Evolutionary conservation across 345 rosid species (phyloP), one percentile per base, ranked within the genome.

Genomic region (Diplotaxis tenuifolia): DNA sequence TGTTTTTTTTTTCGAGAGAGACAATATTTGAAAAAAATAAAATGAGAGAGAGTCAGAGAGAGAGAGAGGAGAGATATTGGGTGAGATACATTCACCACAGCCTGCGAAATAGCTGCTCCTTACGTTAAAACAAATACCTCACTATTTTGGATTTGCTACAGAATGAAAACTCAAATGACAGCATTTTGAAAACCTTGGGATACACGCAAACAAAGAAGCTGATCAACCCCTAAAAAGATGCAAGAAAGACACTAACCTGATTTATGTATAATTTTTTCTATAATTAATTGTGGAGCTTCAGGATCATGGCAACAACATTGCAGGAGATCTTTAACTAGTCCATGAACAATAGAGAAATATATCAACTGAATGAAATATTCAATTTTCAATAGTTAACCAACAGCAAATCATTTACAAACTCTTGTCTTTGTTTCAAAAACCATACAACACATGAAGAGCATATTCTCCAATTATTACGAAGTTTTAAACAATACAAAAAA

Each of bases 401-500:
- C 56, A 45, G 14, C 45, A 28, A n/a, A 68, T 53, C 50, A 61
- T 75, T 52, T 75, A 75, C 74, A 68, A 68, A 75, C 58, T 68
- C 78, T 60, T 60, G 74, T 68, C 50, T 68, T 75, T 75, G 70
- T 38, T n/a, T 38, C 55, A 20, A 3, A 72, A 49, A 73, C 32
- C 57, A 38, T 75, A 75, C 65, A 75, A 62, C 60, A 29, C 59
- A 70, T 22, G 31, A 16, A 42, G 25, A 53, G 4, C 59, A 54
- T 70, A 75, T 42, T 8, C 23, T 76, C 50, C 50, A 42, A 42
- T 42, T 70, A 70, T 76, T 76, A 52, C 60, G 31, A 76, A 70
- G 70, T 45, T 32, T 70, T 60, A 76, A 69, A 70, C 71, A 76
- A 69, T 56, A 75, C 75, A 52, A 76, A 70, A 47, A 40, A 75